A percentile compares a stretch with the other conserved stretches of the same genome.
phyloP scores from a whole-genome alignment of 2,329 filamentous ascomycete genomes.

The Sclerotinia subarctica region DNA sequence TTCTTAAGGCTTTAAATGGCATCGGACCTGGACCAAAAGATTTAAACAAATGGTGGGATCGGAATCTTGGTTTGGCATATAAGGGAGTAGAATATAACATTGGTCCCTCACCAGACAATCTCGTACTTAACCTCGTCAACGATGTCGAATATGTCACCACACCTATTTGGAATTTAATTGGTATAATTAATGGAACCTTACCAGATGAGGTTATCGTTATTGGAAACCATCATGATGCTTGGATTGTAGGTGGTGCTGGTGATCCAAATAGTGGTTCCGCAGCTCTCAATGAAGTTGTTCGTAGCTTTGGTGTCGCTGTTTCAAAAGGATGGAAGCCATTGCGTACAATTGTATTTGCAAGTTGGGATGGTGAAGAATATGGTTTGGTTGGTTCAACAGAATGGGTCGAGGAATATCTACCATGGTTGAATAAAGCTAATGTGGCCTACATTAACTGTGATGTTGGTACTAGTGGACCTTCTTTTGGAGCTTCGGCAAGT shows the following conservation, averaged over 20 bases:
- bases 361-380: constrained; percentile 74
- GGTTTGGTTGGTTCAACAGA: constrained; percentile 77
- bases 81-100: constrained; percentile 69
- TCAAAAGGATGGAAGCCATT: constrained; percentile 77
- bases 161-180: constrained; percentile 87
- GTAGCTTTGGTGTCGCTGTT: constrained; percentile 69
- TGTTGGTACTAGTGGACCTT: constrained; percentile 59
- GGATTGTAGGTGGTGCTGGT: constrained; percentile 79
- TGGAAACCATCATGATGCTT: constrained; percentile 90
- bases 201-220: constrained; percentile 85
- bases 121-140: constrained; percentile 72
- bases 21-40: constrained; percentile 75
- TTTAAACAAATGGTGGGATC: constrained; percentile 66
- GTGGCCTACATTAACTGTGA: constrained; percentile 80
- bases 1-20: constrained; percentile 87
- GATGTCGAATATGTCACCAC: constrained; percentile 79
- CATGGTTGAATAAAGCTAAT: constrained; percentile 68
- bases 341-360: constrained; percentile 85
- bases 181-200: constrained; percentile 83
- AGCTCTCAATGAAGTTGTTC: constrained; percentile 73
- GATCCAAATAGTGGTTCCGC: constrained; percentile 83
- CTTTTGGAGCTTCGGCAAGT: constrained; percentile 54
- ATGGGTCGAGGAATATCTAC: constrained; percentile 80
- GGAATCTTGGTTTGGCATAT: constrained; percentile 58
- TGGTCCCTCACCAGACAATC: constrained; percentile 62